A percentile compares a stretch with the other conserved stretches of the same genome.
Evolutionary conservation across 306 rosid species (phyloP).

Genomic region (Inga oerstediana): DNA sequence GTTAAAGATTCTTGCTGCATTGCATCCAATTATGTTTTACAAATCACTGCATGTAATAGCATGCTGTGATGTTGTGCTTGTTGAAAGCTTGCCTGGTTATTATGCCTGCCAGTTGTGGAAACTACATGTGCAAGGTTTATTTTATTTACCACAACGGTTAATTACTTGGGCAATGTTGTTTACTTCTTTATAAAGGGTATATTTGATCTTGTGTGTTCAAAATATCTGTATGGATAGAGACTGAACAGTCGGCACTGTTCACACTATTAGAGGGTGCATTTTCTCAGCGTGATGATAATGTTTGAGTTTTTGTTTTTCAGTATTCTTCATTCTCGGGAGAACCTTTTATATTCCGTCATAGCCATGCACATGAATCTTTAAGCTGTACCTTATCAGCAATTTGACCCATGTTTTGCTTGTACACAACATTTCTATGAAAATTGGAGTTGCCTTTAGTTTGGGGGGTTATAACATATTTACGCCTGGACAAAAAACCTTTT

Average conservation of each 20-base stretch:
- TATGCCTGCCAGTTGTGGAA: slow-evolving; percentile 5
- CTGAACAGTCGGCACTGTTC: not conserved
- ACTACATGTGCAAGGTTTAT: not conserved
- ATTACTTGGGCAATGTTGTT: not conserved
- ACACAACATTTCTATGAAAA: not conserved
- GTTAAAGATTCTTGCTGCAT: not conserved
- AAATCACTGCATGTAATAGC: not conserved
- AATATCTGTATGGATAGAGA: not conserved
- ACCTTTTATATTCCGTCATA: not conserved
- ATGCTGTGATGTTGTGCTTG: not conserved
- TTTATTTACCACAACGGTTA: not conserved
- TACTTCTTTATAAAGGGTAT: not conserved
- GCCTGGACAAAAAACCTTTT: too few species aligned
- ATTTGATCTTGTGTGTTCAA: not conserved
- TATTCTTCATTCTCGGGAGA: not conserved
- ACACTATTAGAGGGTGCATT: not conserved
- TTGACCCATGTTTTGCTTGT: too few species aligned
- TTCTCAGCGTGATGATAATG: not conserved
- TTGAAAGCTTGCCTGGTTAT: not conserved
- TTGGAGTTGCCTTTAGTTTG: not conserved
- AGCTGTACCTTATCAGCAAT: not conserved
- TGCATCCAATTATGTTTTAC: not conserved
- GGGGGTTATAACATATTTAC: not conserved
- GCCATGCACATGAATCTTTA: not conserved
- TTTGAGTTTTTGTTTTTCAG: not conserved